phyloP scores from a whole-genome alignment of 140 eudicot genomes.

The Flaveria floridana region DNA sequence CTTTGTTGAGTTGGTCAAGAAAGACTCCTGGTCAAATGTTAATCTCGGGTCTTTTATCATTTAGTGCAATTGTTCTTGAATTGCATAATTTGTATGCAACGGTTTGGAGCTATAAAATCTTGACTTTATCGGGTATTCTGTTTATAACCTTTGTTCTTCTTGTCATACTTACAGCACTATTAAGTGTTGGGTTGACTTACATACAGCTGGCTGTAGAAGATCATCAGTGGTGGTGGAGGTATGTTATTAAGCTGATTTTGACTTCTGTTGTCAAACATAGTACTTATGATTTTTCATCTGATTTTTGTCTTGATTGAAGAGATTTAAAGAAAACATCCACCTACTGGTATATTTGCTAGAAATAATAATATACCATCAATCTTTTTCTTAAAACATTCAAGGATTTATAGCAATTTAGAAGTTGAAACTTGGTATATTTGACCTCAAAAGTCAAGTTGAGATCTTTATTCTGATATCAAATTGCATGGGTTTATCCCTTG shows the following conservation, averaged over 20 bases:
- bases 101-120: constrained; percentile 78
- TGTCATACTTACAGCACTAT: constrained; percentile 47
- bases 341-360: neutral
- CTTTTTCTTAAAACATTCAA: neutral
- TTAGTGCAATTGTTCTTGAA: constrained; percentile 78
- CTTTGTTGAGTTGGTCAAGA: constrained; percentile 58
- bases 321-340: neutral
- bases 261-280: constrained; percentile 5
- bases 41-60: constrained; percentile 80
- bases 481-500: neutral
- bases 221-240: constrained; percentile 97
- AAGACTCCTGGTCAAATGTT: constrained; percentile 77
- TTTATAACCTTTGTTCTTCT: constrained; percentile 57
- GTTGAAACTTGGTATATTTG: neutral
- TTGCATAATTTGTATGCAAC: constrained; percentile 75
- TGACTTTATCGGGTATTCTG: constrained; percentile 50
- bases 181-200: constrained; percentile 77
- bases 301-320: neutral
- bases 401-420: neutral
- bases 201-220: constrained; percentile 75
- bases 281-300: neutral
- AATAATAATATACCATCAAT: neutral
- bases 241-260: constrained; percentile 30
- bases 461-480: neutral
- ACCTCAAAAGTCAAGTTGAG: constrained; percentile 8